phyloP scores from a whole-genome alignment of 768 basidiomycete genomes.

The Coprinopsis strossmayeri region DNA sequence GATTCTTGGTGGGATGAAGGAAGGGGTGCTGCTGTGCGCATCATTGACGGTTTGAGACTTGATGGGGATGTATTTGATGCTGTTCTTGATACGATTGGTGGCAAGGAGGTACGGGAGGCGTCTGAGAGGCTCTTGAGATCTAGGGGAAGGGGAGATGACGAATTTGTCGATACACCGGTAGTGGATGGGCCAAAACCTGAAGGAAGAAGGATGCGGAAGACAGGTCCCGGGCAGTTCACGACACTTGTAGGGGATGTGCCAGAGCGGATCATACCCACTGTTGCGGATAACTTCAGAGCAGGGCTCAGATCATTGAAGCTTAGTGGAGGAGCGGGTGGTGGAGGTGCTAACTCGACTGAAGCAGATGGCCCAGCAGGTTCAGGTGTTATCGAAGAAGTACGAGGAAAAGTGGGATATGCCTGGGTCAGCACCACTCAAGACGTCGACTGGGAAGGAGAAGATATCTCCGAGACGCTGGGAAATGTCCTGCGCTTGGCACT shows the following conservation, averaged over 20 bases:
- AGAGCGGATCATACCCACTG: slow-evolving; percentile 57
- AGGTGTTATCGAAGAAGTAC: slow-evolving; percentile 18
- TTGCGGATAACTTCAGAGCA: slow-evolving; percentile 66
- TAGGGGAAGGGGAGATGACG: slow-evolving; percentile 15
- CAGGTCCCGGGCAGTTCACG: slow-evolving; percentile 54
- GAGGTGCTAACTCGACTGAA: slow-evolving; percentile 8
- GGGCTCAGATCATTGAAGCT: slow-evolving; percentile 58
- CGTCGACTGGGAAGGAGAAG: slow-evolving; percentile 78
- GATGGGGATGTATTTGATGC: slow-evolving; percentile 69
- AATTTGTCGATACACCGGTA: no score
- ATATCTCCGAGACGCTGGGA: slow-evolving; percentile 48
- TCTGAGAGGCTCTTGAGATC: slow-evolving; percentile 53
- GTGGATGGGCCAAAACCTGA: neutral
- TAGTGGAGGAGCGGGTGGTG: slow-evolving; percentile 15
- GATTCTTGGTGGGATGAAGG: slow-evolving; percentile 27
- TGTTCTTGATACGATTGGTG: slow-evolving; percentile 79
- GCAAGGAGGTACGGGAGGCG: slow-evolving; percentile 73
- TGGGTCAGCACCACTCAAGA: slow-evolving; percentile 81
- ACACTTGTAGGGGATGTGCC: slow-evolving; percentile 73
- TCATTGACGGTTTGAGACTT: slow-evolving; percentile 42
- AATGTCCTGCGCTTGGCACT: slow-evolving; percentile 35
- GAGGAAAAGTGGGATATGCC: slow-evolving; percentile 57
- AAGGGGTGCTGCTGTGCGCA: slow-evolving; percentile 39
- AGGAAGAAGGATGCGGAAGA: slow-evolving; percentile 11
- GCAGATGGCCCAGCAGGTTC: slow-evolving; percentile 8